Evolutionary conservation across 208 protist species (phyloP), one percentile per base, ranked within the genome.

Genomic region (Acanthamoeba culbertsoni): DNA sequence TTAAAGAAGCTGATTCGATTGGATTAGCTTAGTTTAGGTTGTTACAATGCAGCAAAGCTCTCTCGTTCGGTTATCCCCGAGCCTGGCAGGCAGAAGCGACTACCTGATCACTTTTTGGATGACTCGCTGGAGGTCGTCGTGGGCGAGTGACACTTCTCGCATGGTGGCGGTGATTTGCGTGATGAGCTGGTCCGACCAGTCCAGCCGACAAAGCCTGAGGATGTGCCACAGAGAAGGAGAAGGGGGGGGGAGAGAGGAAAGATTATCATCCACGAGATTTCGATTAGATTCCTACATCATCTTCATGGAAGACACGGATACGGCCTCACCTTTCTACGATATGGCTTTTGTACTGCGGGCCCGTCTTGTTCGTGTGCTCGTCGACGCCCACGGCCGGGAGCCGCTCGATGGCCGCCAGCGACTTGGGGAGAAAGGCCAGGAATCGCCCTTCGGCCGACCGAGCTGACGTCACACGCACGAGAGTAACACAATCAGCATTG

Each of bases 391-490:
- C 88, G 2, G 43, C 65, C 2, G 62, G n/a, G 20, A 92, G 23
- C 2, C 88, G 57, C 23, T 48, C 88, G n/a, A 92, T 37, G 10
- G 88, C 88, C 10, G 88, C 63, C 8, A 92, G 88, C 8, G 63
- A 40, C 65, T 92, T 92, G 8, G 88, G 88, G 20, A 92, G 20
- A 37, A 92, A 92, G 40, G 59, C 57, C 33, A 92, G 40, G 26
- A 92, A 92, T 33, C 26, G n/a, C 12, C 88, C 88, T 20, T 92
- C 88, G 45, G 42, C 35, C 31, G 82, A 90, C 20, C 48, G 55
- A n/a, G 57, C 82, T 90, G 57, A n/a, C n/a, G 55, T 26, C 26
- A 62, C 26, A 62, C 26, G 55, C 55, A 20, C 20, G 55, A 62
- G 26, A 26, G 20, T 62, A 20, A 26, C 55, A 26, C 55, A 62